A percentile compares a stretch with the other conserved stretches of the same genome.
phyloP scores from a whole-genome alignment of 2,329 filamentous ascomycete species.

The Ophiognomonia clavigignenti-juglandacearum region DNA sequence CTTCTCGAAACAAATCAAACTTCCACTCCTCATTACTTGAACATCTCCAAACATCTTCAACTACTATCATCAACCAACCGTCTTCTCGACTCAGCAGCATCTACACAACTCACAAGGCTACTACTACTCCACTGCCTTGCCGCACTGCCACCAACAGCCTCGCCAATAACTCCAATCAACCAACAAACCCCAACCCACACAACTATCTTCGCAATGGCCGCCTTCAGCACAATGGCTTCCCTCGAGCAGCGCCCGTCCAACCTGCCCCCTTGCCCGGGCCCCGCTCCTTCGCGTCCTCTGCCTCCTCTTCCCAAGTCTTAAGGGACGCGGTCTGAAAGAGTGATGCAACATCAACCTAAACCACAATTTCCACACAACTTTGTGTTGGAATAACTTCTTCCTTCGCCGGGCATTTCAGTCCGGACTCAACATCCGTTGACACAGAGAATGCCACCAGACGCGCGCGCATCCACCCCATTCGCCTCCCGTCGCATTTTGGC shows the following conservation, averaged over 20 bases:
- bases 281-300: slow-evolving; percentile 59
- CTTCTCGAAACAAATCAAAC: too few species aligned
- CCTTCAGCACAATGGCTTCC: slow-evolving; percentile 15
- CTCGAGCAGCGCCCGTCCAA: slow-evolving; percentile 54
- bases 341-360: too few species aligned
- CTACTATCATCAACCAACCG: slow-evolving; percentile 2
- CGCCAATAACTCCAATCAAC: background rate
- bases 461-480: too few species aligned
- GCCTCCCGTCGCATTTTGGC: too few species aligned
- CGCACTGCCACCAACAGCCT: slow-evolving; percentile 11
- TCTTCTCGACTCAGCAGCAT: background rate
- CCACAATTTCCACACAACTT: background rate
- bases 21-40: too few species aligned
- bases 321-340: slow-evolving; percentile 16
- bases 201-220: slow-evolving; percentile 13
- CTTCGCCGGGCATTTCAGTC: background rate
- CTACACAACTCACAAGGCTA: slow-evolving; percentile 1
- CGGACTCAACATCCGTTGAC: slow-evolving; percentile 1
- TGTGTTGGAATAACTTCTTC: too few species aligned
- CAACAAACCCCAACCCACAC: background rate
- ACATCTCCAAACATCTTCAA: too few species aligned
- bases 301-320: slow-evolving; percentile 62
- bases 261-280: slow-evolving; percentile 63
- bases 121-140: background rate
- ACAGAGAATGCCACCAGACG: too few species aligned